phyloP scores from a whole-genome alignment of 2,329 filamentous ascomycete genomes.

The Fusarium metavorans region DNA sequence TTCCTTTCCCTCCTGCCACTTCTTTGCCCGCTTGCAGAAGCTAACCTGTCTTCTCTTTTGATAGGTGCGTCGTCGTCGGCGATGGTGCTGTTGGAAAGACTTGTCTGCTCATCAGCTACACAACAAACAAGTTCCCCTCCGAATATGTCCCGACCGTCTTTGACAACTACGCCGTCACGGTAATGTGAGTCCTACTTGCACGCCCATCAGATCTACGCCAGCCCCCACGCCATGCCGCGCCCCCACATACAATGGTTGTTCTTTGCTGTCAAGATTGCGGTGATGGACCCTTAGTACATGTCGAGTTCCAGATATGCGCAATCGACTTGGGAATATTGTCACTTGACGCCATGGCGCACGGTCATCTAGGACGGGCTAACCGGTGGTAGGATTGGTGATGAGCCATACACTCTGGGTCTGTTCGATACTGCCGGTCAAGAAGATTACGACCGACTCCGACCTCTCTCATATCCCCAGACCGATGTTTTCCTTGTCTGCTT shows the following conservation, averaged over 20 bases:
- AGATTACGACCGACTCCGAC: conserved; percentile 97
- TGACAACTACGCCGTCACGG: conserved; percentile 99
- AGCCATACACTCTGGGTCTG: conserved; percentile 95
- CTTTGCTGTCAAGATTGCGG: conserved; percentile 10
- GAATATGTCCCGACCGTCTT: conserved; percentile 99
- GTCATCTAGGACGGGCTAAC: conserved; percentile 32
- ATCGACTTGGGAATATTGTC: conserved; percentile 5
- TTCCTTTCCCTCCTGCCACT: not conserved
- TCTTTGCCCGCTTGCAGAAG: not conserved
- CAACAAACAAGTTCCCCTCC: conserved; percentile 99
- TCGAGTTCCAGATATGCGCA: conserved; percentile 4
- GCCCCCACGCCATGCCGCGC: conserved; percentile 23
- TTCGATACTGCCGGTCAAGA: conserved; percentile 99
- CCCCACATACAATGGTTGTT: conserved; percentile 23
- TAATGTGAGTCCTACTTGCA: conserved; percentile 81
- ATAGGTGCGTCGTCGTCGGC: conserved; percentile 96
- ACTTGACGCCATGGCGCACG: not conserved
- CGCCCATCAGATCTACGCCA: conserved; percentile 27
- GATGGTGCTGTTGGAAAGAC: conserved; percentile 99
- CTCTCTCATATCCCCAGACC: conserved; percentile 97
- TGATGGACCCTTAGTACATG: conserved; percentile 5
- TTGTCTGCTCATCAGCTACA: conserved; percentile 98
- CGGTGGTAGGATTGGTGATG: conserved; percentile 88
- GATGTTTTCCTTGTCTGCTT: conserved; percentile 99
- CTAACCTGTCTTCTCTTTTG: conserved; percentile 38